phyloP scores from a whole-genome alignment of 2,329 filamentous ascomycete species.

The Trichoderma harzianum region DNA sequence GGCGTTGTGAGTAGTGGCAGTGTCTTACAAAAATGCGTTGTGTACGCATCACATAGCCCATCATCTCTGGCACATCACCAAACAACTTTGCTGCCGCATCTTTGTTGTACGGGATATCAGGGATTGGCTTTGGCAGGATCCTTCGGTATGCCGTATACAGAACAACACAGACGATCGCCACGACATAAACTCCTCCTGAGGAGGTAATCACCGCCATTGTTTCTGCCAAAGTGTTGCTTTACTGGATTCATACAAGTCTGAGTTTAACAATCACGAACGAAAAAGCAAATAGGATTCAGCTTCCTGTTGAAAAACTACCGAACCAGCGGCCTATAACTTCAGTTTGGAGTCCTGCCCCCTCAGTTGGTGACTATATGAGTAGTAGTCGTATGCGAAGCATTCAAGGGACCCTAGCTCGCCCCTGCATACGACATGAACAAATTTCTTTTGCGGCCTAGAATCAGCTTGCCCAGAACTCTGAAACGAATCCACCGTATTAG shows the following conservation, averaged over 20 bases:
- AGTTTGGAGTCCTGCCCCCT: not conserved
- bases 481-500: not conserved
- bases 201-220: not conserved
- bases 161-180: not conserved
- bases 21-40: constrained; percentile 8
- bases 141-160: constrained; percentile 5
- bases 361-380: not conserved
- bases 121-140: constrained; percentile 2
- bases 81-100: constrained; percentile 2
- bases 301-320: not conserved
- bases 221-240: not conserved
- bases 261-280: not conserved
- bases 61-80: constrained; percentile 11
- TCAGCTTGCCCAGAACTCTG: not conserved
- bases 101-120: constrained; percentile 8
- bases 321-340: not conserved
- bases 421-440: not conserved
- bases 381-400: not conserved
- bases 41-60: constrained; percentile 7
- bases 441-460: not conserved
- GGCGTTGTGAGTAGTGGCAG: not conserved
- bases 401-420: not conserved
- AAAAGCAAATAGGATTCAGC: not conserved
- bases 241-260: not conserved
- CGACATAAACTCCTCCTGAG: not conserved